Conservation (phyloP, 1,139 yeast species). For the Suhomyces ambrosiae region DNA sequence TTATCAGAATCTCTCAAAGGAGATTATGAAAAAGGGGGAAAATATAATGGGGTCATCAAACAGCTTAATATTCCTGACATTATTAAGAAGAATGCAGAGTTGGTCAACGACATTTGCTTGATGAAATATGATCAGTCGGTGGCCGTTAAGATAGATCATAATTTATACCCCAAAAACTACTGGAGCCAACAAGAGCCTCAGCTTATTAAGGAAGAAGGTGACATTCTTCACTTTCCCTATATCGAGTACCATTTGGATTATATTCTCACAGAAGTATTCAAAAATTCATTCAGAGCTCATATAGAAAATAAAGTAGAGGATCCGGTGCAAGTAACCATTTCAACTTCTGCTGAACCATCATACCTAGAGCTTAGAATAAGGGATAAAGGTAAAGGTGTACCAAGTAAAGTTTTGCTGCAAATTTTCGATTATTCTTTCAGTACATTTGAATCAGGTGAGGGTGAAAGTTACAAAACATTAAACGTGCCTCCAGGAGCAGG, state of each 20-base stretch:
- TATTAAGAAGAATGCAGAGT: slow-evolving; percentile 62
- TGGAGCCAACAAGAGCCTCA: slow-evolving; percentile 40
- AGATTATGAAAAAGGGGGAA: slow-evolving; percentile 35
- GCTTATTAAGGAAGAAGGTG: slow-evolving; percentile 22
- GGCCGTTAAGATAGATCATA: slow-evolving; percentile 55
- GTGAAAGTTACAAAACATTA: slow-evolving; percentile 57
- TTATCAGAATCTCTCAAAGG: slow-evolving; percentile 15
- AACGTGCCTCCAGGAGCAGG: slow-evolving; percentile 74
- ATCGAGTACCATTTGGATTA: slow-evolving; percentile 88
- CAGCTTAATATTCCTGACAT: slow-evolving; percentile 63
- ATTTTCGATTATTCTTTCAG: slow-evolving; percentile 87
- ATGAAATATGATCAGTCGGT: slow-evolving; percentile 80
- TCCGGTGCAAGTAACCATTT: slow-evolving; percentile 71
- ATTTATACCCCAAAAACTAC: slow-evolving; percentile 34
- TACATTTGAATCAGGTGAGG: slow-evolving; percentile 66
- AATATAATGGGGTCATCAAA: slow-evolving; percentile 71
- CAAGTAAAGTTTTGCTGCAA: slow-evolving; percentile 60
- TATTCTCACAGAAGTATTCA: slow-evolving; percentile 80
- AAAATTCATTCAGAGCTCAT: slow-evolving; percentile 84
- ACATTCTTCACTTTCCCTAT: slow-evolving; percentile 58
- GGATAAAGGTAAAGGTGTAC: slow-evolving; percentile 89
- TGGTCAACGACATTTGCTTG: slow-evolving; percentile 79
- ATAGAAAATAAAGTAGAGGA: slow-evolving; percentile 62
- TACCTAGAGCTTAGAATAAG: slow-evolving; percentile 68
- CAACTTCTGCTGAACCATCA: slow-evolving; percentile 48